phyloP scores from a whole-genome alignment of 768 basidiomycete species.

The Mycena crocata region DNA sequence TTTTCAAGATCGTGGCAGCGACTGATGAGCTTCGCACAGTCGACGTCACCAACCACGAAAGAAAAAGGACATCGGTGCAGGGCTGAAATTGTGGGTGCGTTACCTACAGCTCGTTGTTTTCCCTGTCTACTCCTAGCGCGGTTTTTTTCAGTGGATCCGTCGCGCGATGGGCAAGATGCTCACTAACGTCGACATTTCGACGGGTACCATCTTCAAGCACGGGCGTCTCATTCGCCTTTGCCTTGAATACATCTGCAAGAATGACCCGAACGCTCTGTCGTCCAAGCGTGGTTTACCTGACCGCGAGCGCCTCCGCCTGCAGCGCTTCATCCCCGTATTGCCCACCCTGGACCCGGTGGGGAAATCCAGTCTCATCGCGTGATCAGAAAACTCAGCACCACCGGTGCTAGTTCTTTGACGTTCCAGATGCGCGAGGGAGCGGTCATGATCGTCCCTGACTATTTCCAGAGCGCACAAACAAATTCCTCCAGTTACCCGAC shows the following conservation, averaged over 20 bases:
- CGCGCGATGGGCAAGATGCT: conserved; percentile 65
- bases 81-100: conserved; percentile 57
- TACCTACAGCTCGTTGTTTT: not conserved
- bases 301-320: conserved; percentile 60
- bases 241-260: conserved; percentile 53
- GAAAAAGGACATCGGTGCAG: conserved; percentile 57
- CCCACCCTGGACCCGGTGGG: conserved; percentile 20
- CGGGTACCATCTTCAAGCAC: conserved; percentile 76
- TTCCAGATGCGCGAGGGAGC: conserved; percentile 63
- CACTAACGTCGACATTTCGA: conserved; percentile 71
- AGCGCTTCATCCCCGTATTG: conserved; percentile 57
- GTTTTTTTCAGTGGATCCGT: conserved; percentile 73
- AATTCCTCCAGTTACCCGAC: conserved; percentile 68
- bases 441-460: conserved; percentile 58
- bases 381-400: conserved; percentile 58
- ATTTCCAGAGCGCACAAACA: conserved; percentile 69
- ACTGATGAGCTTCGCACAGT: conserved; percentile 29
- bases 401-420: conserved; percentile 52
- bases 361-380: conserved; percentile 51
- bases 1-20: not conserved
- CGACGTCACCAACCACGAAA: conserved; percentile 67
- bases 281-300: conserved; percentile 55
- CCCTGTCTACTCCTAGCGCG: conserved; percentile 65
- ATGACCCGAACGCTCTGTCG: conserved; percentile 52
- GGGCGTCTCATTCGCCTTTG: conserved; percentile 60